Evolutionary conservation across 768 basidiomycete species (phyloP).

Genomic region (Cyathus striatus): DNA sequence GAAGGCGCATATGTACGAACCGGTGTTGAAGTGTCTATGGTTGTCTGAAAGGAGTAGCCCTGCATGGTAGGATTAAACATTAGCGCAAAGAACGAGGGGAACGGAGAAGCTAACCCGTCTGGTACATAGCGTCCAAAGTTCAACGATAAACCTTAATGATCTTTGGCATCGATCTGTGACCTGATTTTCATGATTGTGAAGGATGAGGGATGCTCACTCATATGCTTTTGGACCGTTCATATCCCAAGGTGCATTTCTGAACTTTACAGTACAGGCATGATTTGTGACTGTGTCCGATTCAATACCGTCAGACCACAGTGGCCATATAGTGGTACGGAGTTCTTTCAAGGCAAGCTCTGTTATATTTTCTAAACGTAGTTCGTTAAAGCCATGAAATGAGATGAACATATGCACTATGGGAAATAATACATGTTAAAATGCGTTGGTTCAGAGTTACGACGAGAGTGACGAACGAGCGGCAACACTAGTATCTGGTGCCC

Average conservation of each 20-base stretch:
- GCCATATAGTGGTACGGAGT: slow-evolving; percentile 49
- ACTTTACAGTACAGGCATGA: slow-evolving; percentile 55
- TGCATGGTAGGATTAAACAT: slow-evolving; percentile 16
- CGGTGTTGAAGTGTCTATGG: slow-evolving; percentile 49
- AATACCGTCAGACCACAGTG: slow-evolving; percentile 66
- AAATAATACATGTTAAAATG: not conserved
- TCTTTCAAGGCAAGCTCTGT: slow-evolving; percentile 49
- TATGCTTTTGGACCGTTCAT: slow-evolving; percentile 47
- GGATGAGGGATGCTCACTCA: slow-evolving; percentile 33
- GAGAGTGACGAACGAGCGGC: slow-evolving; percentile 7
- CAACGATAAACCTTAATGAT: slow-evolving; percentile 55
- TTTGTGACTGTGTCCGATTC: slow-evolving; percentile 37
- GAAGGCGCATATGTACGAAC: slow-evolving; percentile 27
- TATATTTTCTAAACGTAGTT: slow-evolving; percentile 54
- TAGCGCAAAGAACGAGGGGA: no score
- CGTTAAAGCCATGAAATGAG: slow-evolving; percentile 60
- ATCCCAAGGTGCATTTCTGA: slow-evolving; percentile 66
- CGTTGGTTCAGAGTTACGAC: slow-evolving; percentile 2
- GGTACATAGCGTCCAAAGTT: slow-evolving; percentile 57
- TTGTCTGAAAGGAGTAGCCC: slow-evolving; percentile 70
- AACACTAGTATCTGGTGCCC: not conserved
- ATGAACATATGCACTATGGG: slow-evolving; percentile 66
- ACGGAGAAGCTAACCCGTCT: slow-evolving; percentile 49
- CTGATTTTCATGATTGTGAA: slow-evolving; percentile 2
- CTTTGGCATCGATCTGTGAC: not conserved